Evolutionary conservation across 306 rosid species (phyloP).

Genomic region (Vigna reflexopilosa): DNA sequence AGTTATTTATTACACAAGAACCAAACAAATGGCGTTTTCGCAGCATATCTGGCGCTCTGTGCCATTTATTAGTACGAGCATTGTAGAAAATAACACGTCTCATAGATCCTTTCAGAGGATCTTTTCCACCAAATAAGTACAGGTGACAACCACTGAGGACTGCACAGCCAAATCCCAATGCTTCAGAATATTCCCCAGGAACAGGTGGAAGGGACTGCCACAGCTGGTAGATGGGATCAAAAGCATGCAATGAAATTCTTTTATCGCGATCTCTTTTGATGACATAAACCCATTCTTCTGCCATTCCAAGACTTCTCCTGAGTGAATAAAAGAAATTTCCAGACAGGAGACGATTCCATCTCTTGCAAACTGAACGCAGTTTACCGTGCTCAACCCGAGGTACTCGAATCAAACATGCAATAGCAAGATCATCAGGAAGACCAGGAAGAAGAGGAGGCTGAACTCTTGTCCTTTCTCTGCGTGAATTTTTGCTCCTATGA

Average conservation of each 20-base stretch:
- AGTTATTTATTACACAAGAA: slow-evolving; percentile 92
- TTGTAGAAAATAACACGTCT: slow-evolving; percentile 96
- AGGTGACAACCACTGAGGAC: slow-evolving; percentile 99
- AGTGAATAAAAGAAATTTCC: slow-evolving; percentile 97
- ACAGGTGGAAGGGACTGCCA: slow-evolving; percentile 99
- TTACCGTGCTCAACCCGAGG: slow-evolving; percentile 92
- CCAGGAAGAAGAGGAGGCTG: slow-evolving; percentile 98
- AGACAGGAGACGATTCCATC: slow-evolving; percentile 89
- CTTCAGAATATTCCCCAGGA: slow-evolving; percentile 94
- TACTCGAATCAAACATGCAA: slow-evolving; percentile 95
- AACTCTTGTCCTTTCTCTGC: slow-evolving; percentile 83
- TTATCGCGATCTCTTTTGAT: slow-evolving; percentile 97
- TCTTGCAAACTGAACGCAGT: slow-evolving; percentile 94
- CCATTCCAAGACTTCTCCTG: slow-evolving; percentile 97
- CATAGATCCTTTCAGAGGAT: slow-evolving; percentile 90
- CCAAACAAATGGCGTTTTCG: slow-evolving; percentile 95
- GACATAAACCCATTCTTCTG: slow-evolving; percentile 99
- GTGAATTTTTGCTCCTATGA: slow-evolving; percentile 73
- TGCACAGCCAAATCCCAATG: slow-evolving; percentile 97
- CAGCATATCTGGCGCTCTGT: slow-evolving; percentile 97
- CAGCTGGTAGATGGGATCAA: slow-evolving; percentile 92
- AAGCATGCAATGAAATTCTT: slow-evolving; percentile 95
- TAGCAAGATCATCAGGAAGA: slow-evolving; percentile 99
- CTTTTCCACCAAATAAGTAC: slow-evolving; percentile 96
- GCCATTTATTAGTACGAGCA: slow-evolving; percentile 98